phyloP scores from a whole-genome alignment of 2,329 filamentous ascomycete species.

The Aschersonia sp. region DNA sequence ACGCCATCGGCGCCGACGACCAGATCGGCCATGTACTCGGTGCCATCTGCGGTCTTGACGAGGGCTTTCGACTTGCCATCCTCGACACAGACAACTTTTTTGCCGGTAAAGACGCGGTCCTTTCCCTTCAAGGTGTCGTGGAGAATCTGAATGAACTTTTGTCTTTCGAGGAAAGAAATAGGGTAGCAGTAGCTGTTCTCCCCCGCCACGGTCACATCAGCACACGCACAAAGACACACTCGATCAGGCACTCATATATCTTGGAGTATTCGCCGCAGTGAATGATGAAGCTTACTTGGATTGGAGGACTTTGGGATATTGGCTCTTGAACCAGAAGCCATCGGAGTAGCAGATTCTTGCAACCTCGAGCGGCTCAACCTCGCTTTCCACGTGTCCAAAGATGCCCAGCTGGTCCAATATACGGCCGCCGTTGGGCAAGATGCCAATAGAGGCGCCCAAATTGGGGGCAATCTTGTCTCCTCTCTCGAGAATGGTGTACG shows the following conservation, averaged over 20 bases:
- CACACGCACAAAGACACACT: no score
- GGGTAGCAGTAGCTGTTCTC: slow-evolving; percentile 13
- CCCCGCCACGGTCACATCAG: no score
- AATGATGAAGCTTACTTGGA: slow-evolving; percentile 1
- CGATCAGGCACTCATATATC: no score
- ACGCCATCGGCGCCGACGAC: slow-evolving; percentile 28
- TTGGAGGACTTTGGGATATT: slow-evolving; percentile 3
- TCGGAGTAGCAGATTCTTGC: slow-evolving; percentile 4
- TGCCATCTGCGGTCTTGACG: slow-evolving; percentile 20
- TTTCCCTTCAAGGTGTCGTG: slow-evolving; percentile 17
- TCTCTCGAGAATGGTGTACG: slow-evolving; percentile 33
- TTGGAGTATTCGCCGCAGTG: no score
- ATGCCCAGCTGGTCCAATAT: slow-evolving; percentile 33
- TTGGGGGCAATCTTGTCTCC: slow-evolving; percentile 25
- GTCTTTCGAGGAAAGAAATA: slow-evolving; percentile 19
- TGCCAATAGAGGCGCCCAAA: slow-evolving; percentile 31
- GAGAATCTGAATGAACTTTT: slow-evolving; percentile 17
- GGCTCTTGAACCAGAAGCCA: slow-evolving; percentile 4
- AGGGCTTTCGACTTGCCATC: not conserved
- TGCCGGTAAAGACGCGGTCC: slow-evolving; percentile 6
- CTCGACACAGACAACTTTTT: slow-evolving; percentile 7
- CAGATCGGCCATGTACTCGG: slow-evolving; percentile 18
- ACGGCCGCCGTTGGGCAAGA: slow-evolving; percentile 25
- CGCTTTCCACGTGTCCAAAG: slow-evolving; percentile 9
- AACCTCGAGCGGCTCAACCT: slow-evolving; percentile 4